Evolutionary conservation across 1,139 yeast genomes (phyloP).

Genomic region (Geotrichum aggregatum): DNA sequence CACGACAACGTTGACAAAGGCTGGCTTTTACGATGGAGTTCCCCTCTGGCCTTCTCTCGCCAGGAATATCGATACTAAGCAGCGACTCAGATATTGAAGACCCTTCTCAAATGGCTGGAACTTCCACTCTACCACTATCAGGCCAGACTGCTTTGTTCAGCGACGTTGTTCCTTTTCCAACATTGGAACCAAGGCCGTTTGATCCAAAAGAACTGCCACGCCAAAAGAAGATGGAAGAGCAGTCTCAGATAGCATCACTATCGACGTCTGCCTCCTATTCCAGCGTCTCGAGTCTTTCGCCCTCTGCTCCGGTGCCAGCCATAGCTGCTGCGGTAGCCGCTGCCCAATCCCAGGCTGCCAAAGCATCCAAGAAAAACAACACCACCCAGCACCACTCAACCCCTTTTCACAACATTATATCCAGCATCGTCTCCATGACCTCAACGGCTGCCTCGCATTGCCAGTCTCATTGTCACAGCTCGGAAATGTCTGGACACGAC

Average conservation of each 20-base stretch:
- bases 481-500: no score
- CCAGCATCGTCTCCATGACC: slow-evolving; percentile 13
- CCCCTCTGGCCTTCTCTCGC: not conserved
- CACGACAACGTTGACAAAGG: not conserved
- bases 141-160: slow-evolving; percentile 2
- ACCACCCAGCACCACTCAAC: slow-evolving; percentile 3
- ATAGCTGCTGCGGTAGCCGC: slow-evolving; percentile 19
- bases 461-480: not conserved
- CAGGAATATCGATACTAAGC: slow-evolving; percentile 10
- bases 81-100: not conserved
- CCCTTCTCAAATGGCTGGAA: no score
- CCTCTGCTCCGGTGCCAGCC: slow-evolving; percentile 20
- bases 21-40: not conserved
- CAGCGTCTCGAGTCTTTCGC: slow-evolving; percentile 9
- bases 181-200: slow-evolving; percentile 17
- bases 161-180: slow-evolving; percentile 19
- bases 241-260: slow-evolving; percentile 14
- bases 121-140: slow-evolving; percentile 1
- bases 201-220: slow-evolving; percentile 19
- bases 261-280: slow-evolving; percentile 15
- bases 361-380: slow-evolving; percentile 10
- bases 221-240: slow-evolving; percentile 19
- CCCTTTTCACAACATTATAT: slow-evolving; percentile 13
- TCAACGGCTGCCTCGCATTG: slow-evolving; percentile 1
- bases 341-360: slow-evolving; percentile 4